phyloP scores from a whole-genome alignment of 306 rosid species.

The Gastrolobium bilobum region DNA sequence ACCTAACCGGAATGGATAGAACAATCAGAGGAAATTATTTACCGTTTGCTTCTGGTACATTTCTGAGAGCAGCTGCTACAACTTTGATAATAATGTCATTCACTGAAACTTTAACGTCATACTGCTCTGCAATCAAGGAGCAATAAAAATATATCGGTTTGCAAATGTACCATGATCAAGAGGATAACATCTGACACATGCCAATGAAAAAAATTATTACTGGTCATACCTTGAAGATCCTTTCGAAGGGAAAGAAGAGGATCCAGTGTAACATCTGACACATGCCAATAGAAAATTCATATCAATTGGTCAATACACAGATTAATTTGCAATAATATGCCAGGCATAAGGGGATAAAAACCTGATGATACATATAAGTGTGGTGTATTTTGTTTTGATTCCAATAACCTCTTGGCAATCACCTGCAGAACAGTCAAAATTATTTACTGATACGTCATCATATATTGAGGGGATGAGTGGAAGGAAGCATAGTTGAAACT shows the following conservation, averaged over 20 bases:
- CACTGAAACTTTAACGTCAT: conserved; percentile 94
- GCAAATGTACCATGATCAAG: conserved; percentile 32
- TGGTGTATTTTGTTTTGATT: conserved; percentile 90
- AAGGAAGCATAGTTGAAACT: conserved; percentile 39
- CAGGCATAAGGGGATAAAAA: conserved; percentile 44
- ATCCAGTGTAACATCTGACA: conserved; percentile 83
- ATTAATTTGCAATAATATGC: conserved; percentile 37
- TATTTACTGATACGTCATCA: conserved; percentile 30
- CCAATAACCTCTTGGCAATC: conserved; percentile 90
- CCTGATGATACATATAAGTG: conserved; percentile 95
- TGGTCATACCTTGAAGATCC: conserved; percentile 82
- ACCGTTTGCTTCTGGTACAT: conserved; percentile 95
- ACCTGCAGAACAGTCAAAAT: conserved; percentile 64
- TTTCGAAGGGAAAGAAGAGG: conserved; percentile 95
- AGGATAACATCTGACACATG: conserved; percentile 32
- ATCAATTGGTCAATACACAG: conserved; percentile 34
- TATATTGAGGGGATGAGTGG: conserved; percentile 5
- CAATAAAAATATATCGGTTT: conserved; percentile 44
- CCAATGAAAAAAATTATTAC: conserved; percentile 14
- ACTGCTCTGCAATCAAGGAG: conserved; percentile 73
- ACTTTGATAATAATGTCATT: conserved; percentile 97
- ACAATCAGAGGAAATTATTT: conserved; percentile 46
- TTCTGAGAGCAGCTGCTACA: conserved; percentile 90
- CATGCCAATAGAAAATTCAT: conserved; percentile 43
- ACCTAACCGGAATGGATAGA: conserved; percentile 26